Percentiles rank a stretch among this genome's conserved stretches.
Evolutionary conservation across 495 filamentous ascomycete genomes (phyloP).

Genomic region (Niebla homalea): DNA sequence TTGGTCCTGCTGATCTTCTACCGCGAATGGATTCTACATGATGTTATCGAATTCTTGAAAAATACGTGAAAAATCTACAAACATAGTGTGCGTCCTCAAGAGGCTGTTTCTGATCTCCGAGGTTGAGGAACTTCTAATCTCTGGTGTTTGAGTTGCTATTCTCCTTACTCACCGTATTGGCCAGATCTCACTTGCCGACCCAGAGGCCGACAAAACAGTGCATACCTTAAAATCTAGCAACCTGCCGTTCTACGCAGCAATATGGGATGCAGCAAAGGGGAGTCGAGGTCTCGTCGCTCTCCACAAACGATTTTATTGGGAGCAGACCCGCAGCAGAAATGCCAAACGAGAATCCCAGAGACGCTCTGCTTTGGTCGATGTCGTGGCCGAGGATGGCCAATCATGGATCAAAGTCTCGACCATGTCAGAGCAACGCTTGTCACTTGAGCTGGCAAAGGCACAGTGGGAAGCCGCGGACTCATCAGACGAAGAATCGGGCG

Average conservation of each 20-base stretch:
- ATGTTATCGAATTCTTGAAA: not conserved
- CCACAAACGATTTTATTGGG: conserved; percentile 43
- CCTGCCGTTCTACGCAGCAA: conserved; percentile 40
- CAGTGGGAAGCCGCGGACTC: conserved; percentile 37
- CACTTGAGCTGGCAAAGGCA: conserved; percentile 51
- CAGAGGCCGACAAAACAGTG: conserved; percentile 17
- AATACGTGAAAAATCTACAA: not conserved
- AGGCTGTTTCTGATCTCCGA: not conserved
- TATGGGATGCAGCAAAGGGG: conserved; percentile 39
- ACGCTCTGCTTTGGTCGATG: conserved; percentile 33
- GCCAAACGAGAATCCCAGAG: conserved; percentile 25
- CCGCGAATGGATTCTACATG: not conserved
- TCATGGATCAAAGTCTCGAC: conserved; percentile 53
- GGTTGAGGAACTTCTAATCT: not conserved
- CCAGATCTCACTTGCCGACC: conserved; percentile 17
- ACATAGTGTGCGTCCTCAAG: not conserved
- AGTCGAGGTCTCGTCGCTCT: conserved; percentile 36
- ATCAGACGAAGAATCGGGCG: conserved; percentile 27
- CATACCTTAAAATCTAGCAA: conserved; percentile 45
- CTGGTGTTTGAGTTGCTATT: not conserved
- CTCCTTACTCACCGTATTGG: not conserved
- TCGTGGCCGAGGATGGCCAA: conserved; percentile 39
- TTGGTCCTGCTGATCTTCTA: not conserved
- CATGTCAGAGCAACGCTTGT: conserved; percentile 39
- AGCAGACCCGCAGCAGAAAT: conserved; percentile 15